Evolutionary conservation across 2,329 filamentous ascomycete genomes (phyloP), one percentile per base, ranked within the genome.

Genomic region (Ceratocystis diversiconidia): DNA sequence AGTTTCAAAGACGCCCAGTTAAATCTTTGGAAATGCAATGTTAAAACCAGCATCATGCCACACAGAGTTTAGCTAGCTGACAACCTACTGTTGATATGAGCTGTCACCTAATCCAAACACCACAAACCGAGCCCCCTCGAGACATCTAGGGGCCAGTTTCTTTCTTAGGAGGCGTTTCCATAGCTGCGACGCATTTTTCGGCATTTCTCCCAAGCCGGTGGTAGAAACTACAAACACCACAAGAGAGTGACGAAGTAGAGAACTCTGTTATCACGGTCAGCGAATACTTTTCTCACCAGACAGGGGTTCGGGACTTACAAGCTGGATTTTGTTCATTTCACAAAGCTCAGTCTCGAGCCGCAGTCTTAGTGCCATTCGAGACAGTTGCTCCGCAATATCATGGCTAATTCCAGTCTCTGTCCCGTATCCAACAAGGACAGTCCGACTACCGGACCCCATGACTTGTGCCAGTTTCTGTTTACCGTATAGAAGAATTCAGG

Each of bases 361-460:
- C 66, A 96, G 77, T 41, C 92, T 82, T 75, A 92, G 85, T 44
- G 85, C 82, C 69, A 89, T 75, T 50, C 85, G 80, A 48, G 87
- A 89, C 68, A 97, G 78, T 73, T 96, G 90, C 71, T 90, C 86
- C 22, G 94, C 92, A 69, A 92, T 84, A 75, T 97, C 92, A 75
- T 96, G 89, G 65, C 90, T 87, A 72, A 94, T 96, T 66, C 94
- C 94, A 25, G 92, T 97, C 78, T 99, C 94, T 48, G 92, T 95
- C 65, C 90, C 94, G 76, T 96, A 99, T 43, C 95, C 81, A 66
- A 99, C 80, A 70, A 95, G 82, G 62, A 82, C 74, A 67, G 76
- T 77, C 70, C 81, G 60, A 22, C 30, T 50, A 6, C 55, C 32
- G 5, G 55, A 36, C 25, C 8, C 55, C 55, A 59, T 59, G 55